Base-by-base conservation (phyloP, 345 rosid genomes). In the Bruguiera sexangula region DNA sequence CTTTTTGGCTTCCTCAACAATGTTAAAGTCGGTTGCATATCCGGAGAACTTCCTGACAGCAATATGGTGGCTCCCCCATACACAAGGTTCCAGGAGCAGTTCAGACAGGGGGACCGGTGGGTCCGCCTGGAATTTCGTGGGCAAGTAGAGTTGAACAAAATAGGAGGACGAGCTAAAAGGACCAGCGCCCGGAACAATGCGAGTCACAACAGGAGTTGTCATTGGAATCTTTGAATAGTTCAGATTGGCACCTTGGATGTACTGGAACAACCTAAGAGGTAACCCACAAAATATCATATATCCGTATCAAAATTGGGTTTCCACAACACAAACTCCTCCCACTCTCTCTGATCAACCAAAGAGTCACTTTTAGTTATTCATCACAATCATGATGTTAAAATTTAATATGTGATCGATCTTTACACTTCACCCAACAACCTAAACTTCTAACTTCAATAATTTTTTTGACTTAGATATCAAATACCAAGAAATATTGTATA, bases 31-130 rank as follows among this genome's bases (percentile, higher is more conserved):
- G 27, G 63, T 77, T 2, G 92, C 92, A 46, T 72, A 85, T 4
- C 92, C 92, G n/a, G 86, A 76, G 78, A 89, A 89, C 73, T 75
- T 87, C 70, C 91, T 76, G 48, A 83, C 81, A 1, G 92, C 96
- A 62, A 85, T 79, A 24, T 77, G 82, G 63, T 77, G 89, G 56
- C 80, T 75, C 52, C 62, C 63, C 92, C 87, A 80, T 4, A 2
- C 13, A 50, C 60, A 76, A 26, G 86, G 78, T 73, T 83, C 50
- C 75, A 89, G 76, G 62, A 80, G 71, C 48, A 87, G 80, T 69
- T 84, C 86, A 0, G 80, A 85, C n/a, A 85, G 83, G 10, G 92
- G 90, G 48, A 74, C 64, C 0, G 92, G 96, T 15, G 92, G 90
- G 63, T 69, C 73, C 1, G 73, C 83, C 68, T 85, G 88, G 80